Conservation (phyloP, 805 yeast genomes). For the Saccharomycodes ludwigii region DNA sequence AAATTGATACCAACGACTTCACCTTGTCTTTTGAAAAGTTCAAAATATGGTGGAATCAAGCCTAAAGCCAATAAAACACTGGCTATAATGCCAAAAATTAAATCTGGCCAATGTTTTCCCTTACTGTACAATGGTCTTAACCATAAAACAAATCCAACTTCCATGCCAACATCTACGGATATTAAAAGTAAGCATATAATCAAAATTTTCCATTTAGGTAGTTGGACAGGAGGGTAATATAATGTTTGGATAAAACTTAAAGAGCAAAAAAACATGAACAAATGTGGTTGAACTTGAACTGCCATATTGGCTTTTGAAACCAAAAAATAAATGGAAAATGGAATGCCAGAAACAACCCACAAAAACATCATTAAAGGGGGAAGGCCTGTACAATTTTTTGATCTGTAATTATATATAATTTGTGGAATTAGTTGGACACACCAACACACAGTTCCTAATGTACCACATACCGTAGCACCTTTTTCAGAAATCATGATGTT, state of each 20-base stretch:
- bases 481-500: not conserved
- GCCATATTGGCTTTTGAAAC: conserved; percentile 63
- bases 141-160: conserved; percentile 62
- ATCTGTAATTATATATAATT: conserved; percentile 56
- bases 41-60: conserved; percentile 79
- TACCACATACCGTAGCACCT: conserved; percentile 64
- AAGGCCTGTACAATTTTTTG: conserved; percentile 73
- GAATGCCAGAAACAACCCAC: conserved; percentile 72
- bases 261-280: conserved; percentile 59
- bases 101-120: conserved; percentile 59
- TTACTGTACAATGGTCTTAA: conserved; percentile 42
- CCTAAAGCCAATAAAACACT: conserved; percentile 67
- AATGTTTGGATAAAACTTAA: conserved; percentile 59
- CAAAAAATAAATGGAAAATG: conserved; percentile 76
- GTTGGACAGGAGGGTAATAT: conserved; percentile 56
- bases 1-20: conserved; percentile 85
- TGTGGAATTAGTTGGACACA: conserved; percentile 87
- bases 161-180: conserved; percentile 40
- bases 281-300: conserved; percentile 75
- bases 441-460: conserved; percentile 87
- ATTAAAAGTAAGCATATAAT: conserved; percentile 27
- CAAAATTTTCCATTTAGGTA: conserved; percentile 26
- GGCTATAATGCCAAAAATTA: conserved; percentile 72
- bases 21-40: conserved; percentile 67
- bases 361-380: conserved; percentile 82